Evolutionary conservation across 352 stramenopile species (phyloP).

Genomic region (Globisporangium recalcitrans): DNA sequence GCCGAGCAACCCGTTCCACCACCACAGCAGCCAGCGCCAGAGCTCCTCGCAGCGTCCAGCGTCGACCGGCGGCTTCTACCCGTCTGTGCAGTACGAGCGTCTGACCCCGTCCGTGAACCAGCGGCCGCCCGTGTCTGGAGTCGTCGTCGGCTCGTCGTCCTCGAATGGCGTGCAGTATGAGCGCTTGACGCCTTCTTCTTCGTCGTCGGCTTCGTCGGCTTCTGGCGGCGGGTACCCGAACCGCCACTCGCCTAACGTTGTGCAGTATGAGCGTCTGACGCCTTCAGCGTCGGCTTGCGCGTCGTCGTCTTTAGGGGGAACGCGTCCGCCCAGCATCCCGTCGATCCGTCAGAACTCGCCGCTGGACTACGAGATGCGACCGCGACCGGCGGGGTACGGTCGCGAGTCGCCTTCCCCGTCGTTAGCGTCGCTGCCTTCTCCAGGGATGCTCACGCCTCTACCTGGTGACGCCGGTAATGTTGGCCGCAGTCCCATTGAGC

Average conservation of each 20-base stretch:
- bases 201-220: not conserved
- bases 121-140: slow-evolving; percentile 4
- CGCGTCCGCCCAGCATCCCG: slow-evolving; percentile 17
- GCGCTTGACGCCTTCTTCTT: slow-evolving; percentile 6
- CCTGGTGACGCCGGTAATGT: slow-evolving; percentile 16
- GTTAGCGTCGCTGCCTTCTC: slow-evolving; percentile 40
- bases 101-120: slow-evolving; percentile 20
- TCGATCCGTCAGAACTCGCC: slow-evolving; percentile 27
- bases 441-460: slow-evolving; percentile 51
- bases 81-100: slow-evolving; percentile 20
- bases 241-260: slow-evolving; percentile 17
- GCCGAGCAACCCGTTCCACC: slow-evolving; percentile 14
- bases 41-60: slow-evolving; percentile 10
- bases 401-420: slow-evolving; percentile 12
- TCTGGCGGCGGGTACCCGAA: not conserved
- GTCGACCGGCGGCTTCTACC: slow-evolving; percentile 21
- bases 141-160: not conserved
- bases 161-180: slow-evolving; percentile 10
- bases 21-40: slow-evolving; percentile 15
- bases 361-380: slow-evolving; percentile 38
- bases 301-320: slow-evolving; percentile 10
- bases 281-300: slow-evolving; percentile 17
- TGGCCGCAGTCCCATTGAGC: slow-evolving; percentile 36
- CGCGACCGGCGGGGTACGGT: slow-evolving; percentile 9
- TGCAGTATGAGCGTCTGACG: slow-evolving; percentile 50